A percentile compares a stretch with the other conserved stretches of the same genome.
Conservation (phyloP, 192 early-diverging fungal genomes). For the Coemansia biformis region DNA sequence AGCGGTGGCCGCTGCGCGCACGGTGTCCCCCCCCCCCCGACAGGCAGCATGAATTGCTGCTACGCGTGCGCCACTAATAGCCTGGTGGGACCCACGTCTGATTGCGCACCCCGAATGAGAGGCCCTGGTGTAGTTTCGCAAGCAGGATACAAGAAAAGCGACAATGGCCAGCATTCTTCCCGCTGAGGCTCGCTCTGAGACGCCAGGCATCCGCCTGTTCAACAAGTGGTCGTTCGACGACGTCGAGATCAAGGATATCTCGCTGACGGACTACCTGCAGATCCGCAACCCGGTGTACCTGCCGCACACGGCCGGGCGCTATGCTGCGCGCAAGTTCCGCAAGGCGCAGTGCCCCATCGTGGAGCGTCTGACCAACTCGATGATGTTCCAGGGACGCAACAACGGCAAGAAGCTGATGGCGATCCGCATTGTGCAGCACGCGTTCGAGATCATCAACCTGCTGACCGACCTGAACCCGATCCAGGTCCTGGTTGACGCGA, state of each 20-base stretch:
- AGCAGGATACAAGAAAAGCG: slow-evolving; percentile 29
- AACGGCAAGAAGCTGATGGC: slow-evolving; percentile 99
- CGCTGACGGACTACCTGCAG: slow-evolving; percentile 87
- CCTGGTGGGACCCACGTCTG: too few relatives aligned
- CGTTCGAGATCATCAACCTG: slow-evolving; percentile 98
- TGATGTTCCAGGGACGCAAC: slow-evolving; percentile 99
- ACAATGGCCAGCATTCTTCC: slow-evolving; percentile 47
- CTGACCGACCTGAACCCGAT: slow-evolving; percentile 97
- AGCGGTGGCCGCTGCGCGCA: too few relatives aligned
- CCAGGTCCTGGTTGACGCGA: slow-evolving; percentile 96
- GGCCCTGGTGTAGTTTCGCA: slow-evolving; percentile 1
- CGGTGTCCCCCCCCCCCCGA: too few relatives aligned
- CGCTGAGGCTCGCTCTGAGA: slow-evolving; percentile 51
- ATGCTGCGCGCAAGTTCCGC: slow-evolving; percentile 93
- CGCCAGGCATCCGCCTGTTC: slow-evolving; percentile 57
- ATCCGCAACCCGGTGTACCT: slow-evolving; percentile 89
- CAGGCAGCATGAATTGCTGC: too few relatives aligned
- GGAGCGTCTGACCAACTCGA: slow-evolving; percentile 96
- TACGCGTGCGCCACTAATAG: too few relatives aligned
- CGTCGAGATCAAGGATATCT: slow-evolving; percentile 85
- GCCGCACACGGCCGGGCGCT: slow-evolving; percentile 98
- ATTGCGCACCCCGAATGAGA: too few relatives aligned
- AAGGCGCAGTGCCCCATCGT: slow-evolving; percentile 99
- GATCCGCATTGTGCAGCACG: slow-evolving; percentile 97
- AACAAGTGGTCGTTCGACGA: slow-evolving; percentile 89